Base-by-base conservation (phyloP, 331 rosid species). In the Pyracantha coccinea region DNA sequence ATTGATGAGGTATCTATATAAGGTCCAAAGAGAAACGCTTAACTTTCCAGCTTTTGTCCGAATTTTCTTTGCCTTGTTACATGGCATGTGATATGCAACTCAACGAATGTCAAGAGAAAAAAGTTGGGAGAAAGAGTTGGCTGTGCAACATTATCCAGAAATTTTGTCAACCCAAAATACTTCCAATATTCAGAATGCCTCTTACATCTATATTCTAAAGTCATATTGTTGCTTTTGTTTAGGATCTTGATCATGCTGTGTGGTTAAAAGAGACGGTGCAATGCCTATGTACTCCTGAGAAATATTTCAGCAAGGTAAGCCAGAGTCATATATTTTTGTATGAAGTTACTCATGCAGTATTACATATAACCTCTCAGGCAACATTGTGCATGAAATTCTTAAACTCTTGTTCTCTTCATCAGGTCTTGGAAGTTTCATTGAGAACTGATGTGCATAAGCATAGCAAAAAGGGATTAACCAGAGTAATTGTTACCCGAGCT, bases 401-500 rank as follows among this genome's bases (percentile, higher is more conserved):
- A 14, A 44, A 73, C 41, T 52, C 3, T 11, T 31, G 8, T 52
- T 0, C 57, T 35, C 13, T n/a, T n/a, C n/a, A 90, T 44, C 53
- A 95, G 97, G 89, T 90, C 66, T 74, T 95, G 88, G 80, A 89
- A 57, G 67, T 63, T 32, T 71, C 99, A 58, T 67, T 95, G 81
- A 86, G 47, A 79, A 71, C 58, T 76, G 93, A 88, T 66, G 89
- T 76, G 8, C 84, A 95, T 14, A 89, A 92, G 82, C 82, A 69
- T 13, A 71, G 57, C 55, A 90, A 88, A 71, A 92, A 92, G 75
- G 88, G 83, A 25, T 77, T 90, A 75, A 88, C 97, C 50, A 89
- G 97, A 73, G 92, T 95, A 21, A 67, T 92, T 17, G 92, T 90
- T 27, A 85, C 99, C 44, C 74, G 96, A 82, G 91, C 97, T n/a